phyloP scores from a whole-genome alignment of 2,329 filamentous ascomycete genomes.

The Hysterium pulicare region DNA sequence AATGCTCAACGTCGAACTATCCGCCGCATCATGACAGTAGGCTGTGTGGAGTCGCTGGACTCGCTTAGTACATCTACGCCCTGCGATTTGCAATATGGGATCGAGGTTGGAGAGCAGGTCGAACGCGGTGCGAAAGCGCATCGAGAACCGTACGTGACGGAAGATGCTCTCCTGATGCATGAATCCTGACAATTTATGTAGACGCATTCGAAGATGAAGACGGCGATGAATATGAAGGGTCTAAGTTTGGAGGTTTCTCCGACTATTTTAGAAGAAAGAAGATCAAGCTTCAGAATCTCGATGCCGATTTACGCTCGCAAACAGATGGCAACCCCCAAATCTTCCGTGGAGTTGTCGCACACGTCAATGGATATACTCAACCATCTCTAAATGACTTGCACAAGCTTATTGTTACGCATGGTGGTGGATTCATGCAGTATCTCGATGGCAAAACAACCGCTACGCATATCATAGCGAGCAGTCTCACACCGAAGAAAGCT shows the following conservation, averaged over 20 bases:
- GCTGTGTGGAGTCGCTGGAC: conserved; percentile 16
- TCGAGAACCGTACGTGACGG: conserved; percentile 51
- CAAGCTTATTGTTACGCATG: conserved; percentile 81
- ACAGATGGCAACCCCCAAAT: conserved; percentile 72
- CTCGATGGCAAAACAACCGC: conserved; percentile 91
- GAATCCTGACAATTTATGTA: conserved; percentile 16
- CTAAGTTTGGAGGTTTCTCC: conserved; percentile 80
- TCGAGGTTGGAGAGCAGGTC: conserved; percentile 61
- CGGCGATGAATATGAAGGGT: conserved; percentile 87
- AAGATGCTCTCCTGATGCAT: not conserved
- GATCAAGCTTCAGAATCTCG: conserved; percentile 93
- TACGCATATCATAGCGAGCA: conserved; percentile 92
- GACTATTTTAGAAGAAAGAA: conserved; percentile 97
- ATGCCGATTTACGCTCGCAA: conserved; percentile 71
- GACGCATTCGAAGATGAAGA: conserved; percentile 75
- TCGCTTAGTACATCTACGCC: too few species aligned
- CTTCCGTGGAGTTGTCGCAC: conserved; percentile 85
- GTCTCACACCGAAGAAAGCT: conserved; percentile 85
- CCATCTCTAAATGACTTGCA: conserved; percentile 88
- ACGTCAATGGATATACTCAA: conserved; percentile 95
- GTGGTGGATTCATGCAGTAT: conserved; percentile 93
- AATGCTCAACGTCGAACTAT: conserved; percentile 6
- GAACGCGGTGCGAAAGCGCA: conserved; percentile 58
- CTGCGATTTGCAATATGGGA: conserved; percentile 60
- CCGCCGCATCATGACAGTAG: conserved; percentile 25